Conservation (phyloP, 768 basidiomycete species). For the Mycena sanguinolenta region DNA sequence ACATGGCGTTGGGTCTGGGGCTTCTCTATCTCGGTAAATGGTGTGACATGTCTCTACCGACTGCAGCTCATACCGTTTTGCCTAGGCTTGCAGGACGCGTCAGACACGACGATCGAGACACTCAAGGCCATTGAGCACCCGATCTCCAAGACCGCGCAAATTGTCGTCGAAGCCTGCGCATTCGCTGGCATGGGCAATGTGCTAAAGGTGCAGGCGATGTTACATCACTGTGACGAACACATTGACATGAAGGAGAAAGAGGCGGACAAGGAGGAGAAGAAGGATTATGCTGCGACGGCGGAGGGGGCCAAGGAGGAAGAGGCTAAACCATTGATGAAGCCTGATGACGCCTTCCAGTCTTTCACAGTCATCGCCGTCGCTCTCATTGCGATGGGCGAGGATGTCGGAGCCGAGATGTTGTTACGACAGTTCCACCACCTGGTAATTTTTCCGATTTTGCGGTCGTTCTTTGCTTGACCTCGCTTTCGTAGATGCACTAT, state of each 20-base stretch:
- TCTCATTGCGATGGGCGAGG: constrained; percentile 97
- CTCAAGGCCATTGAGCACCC: constrained; percentile 96
- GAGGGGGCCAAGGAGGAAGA: constrained; percentile 40
- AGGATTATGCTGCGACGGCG: constrained; percentile 50
- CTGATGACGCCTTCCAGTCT: constrained; percentile 87
- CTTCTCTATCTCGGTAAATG: constrained; percentile 88
- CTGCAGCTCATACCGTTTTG: constrained; percentile 11
- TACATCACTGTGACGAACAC: constrained; percentile 95
- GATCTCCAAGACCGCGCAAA: constrained; percentile 89
- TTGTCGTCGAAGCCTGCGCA: constrained; percentile 93
- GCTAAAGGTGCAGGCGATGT: constrained; percentile 89
- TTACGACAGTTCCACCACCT: constrained; percentile 97
- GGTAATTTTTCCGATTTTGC: constrained; percentile 54
- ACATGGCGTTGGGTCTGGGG: constrained; percentile 92
- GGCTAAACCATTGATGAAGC: constrained; percentile 20
- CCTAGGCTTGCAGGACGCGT: constrained; percentile 89
- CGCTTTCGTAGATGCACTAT: constrained; percentile 89
- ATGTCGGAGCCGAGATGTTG: constrained; percentile 81
- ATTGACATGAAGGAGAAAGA: constrained; percentile 71
- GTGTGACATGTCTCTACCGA: not conserved
- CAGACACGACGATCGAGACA: constrained; percentile 94
- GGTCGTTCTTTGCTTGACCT: constrained; percentile 35
- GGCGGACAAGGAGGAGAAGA: constrained; percentile 69
- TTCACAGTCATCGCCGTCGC: constrained; percentile 95
- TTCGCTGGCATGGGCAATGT: constrained; percentile 97